Percentiles rank a stretch among this genome's conserved stretches.
Evolutionary conservation across 1,284 basidiomycete genomes (phyloP).

Genomic region (Malassezia arunalokei): DNA sequence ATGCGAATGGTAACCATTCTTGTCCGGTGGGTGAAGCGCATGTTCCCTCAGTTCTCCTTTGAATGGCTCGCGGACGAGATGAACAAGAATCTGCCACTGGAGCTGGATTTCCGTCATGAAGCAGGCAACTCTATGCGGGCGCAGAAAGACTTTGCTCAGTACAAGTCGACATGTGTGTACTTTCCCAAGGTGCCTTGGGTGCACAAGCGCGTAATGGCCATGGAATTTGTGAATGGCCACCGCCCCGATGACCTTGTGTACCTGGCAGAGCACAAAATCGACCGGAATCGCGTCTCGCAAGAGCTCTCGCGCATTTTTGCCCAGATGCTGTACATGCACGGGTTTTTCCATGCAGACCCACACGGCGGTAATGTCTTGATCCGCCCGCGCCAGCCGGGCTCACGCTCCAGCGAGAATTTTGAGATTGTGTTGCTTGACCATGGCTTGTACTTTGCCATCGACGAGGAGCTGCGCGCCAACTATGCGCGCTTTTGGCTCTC

Average conservation of each 20-base stretch:
- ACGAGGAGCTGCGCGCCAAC: conserved; percentile 35
- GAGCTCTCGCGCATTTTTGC: conserved; percentile 66
- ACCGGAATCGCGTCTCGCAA: conserved; percentile 81
- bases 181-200: conserved; percentile 77
- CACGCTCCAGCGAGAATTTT: conserved; percentile 40
- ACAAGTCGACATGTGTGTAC: conserved; percentile 57
- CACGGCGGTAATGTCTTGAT: conserved; percentile 73
- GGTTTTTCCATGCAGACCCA: conserved; percentile 50
- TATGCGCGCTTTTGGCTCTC: conserved; percentile 45
- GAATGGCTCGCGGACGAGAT: conserved; percentile 44
- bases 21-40: conserved; percentile 69
- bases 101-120: conserved; percentile 87
- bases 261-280: conserved; percentile 69
- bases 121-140: conserved; percentile 69
- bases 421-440: conserved; percentile 44
- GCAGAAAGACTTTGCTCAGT: conserved; percentile 57
- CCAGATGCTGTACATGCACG: conserved; percentile 92
- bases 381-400: conserved; percentile 40
- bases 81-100: conserved; percentile 66
- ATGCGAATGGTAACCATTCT: conserved; percentile 51
- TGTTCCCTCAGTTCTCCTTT: conserved; percentile 65
- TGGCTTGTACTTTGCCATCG: conserved; percentile 45
- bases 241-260: conserved; percentile 80
- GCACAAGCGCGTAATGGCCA: conserved; percentile 72
- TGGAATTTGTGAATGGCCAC: conserved; percentile 79